These are phyloP conservation scores for Naganishia randhawae DNA, from an alignment of 768 basidiomycete genomes.

Conservation along the genomic window DNA sequence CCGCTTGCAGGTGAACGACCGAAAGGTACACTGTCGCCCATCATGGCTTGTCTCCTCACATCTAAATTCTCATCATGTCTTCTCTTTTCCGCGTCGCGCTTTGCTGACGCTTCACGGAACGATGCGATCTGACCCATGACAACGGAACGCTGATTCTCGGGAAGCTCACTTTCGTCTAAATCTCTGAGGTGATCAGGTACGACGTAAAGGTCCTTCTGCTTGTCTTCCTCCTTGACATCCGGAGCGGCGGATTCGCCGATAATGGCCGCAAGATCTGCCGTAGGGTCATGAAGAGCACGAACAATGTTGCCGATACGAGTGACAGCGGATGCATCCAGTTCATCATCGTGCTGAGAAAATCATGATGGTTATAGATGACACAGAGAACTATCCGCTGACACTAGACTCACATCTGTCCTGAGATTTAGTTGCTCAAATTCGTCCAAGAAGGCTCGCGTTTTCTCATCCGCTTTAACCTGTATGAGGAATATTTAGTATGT, in stretches of 20 bases:
- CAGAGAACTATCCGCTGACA: background rate
- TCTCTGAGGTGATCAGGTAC: constrained; percentile 96
- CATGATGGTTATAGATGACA: background rate
- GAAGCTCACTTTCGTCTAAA: constrained; percentile 91
- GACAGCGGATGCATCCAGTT: constrained; percentile 62
- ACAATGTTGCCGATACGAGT: constrained; percentile 57
- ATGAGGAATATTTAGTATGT: background rate
- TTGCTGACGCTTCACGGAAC: constrained; percentile 89
- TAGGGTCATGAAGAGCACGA: constrained; percentile 67
- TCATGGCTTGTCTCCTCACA: constrained; percentile 46
- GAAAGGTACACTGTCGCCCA: constrained; percentile 3
- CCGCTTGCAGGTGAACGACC: constrained; percentile 52
- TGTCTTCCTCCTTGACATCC: constrained; percentile 58
- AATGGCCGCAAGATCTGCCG: constrained; percentile 40
- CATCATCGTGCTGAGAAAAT: constrained; percentile 66
- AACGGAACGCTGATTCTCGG: constrained; percentile 83
- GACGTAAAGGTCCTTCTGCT: constrained; percentile 32
- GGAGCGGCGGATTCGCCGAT: constrained; percentile 69
- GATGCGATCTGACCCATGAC: constrained; percentile 95
- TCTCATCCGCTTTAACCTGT: constrained; percentile 93
- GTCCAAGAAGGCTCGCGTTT: constrained; percentile 81
- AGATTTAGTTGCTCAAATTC: constrained; percentile 76
- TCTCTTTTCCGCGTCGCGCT: constrained; percentile 86
- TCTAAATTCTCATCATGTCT: constrained; percentile 47
- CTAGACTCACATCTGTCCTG: constrained; percentile 67